Base-by-base conservation (phyloP, 345 rosid genomes). In the Lagerstroemia speciosa region DNA sequence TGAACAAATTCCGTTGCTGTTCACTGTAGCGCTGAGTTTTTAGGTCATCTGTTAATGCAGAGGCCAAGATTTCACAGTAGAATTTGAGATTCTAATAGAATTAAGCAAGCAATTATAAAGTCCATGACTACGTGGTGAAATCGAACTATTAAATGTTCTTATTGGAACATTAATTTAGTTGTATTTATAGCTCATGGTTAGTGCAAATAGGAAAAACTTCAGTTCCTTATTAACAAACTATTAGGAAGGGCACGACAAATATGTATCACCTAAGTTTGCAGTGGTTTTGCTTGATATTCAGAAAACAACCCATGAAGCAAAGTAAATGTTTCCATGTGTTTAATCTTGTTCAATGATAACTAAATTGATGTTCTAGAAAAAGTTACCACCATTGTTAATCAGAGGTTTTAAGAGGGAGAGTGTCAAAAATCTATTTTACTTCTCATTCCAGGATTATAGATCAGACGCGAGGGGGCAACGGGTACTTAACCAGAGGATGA, bases 401-500 rank as follows among this genome's bases (percentile, higher is more conserved):
- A 24, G 12, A 22, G 58, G 58, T n/a, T 29, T 48, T 31, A n/a
- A n/a, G 16, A 30, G 43, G 50, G n/a, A n/a, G 20, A 20, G 26
- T 16, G 17, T 29, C 50, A 26, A 53, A 50, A 26, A 26, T 62
- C 8, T 71, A 71, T 61, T 68, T 52, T 16, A 61, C 45, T 46
- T 22, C 5, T 61, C 40, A 81, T 74, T 64, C 68, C 92, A 94
- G 99, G 97, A 89, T 65, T 77, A 72, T 71, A 84, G 99, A 81
- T 81, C 82, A 71, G 99, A 91, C 80, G 73, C 70, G 71, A 83
- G 99, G 72, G 99, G 98, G 57, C 82, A 82, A 58, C 60, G 65
- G 32, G 74, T 83, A 40, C 90, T 94, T 62, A 75, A 79, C 82
- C 97, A 89, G 74, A 83, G 92, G 75, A 74, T 79, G 82, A 88